A percentile compares a stretch with the other conserved stretches of the same genome.
These are phyloP conservation scores for Crepidotus variabilis DNA, from an alignment of 768 basidiomycete species.

Conservation along the genomic window DNA sequence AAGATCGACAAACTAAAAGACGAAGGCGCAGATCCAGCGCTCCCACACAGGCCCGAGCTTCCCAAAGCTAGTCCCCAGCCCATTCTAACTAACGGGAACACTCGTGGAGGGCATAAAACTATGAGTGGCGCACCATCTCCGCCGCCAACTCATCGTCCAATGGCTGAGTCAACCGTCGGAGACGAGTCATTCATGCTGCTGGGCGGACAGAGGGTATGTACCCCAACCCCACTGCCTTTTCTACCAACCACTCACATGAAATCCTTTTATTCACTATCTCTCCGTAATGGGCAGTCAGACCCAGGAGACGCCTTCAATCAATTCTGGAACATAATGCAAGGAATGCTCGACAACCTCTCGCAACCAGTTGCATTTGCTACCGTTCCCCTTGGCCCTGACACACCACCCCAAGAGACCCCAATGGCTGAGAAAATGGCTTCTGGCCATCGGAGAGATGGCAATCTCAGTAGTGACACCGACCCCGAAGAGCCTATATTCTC, in stretches of 20 bases:
- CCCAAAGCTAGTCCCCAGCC: conserved; percentile 20
- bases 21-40: conserved; percentile 72
- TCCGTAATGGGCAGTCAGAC: conserved; percentile 49
- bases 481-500: conserved; percentile 60
- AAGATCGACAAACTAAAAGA: conserved; percentile 67
- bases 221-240: conserved; percentile 5
- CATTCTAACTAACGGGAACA: conserved; percentile 24
- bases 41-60: conserved; percentile 58
- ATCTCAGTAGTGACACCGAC: conserved; percentile 65
- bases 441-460: conserved; percentile 41
- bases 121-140: conserved; percentile 43
- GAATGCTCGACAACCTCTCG: conserved; percentile 81
- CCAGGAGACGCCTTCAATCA: conserved; percentile 85
- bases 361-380: conserved; percentile 84
- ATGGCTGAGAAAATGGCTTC: conserved; percentile 18
- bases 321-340: conserved; percentile 87
- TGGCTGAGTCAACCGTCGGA: conserved; percentile 60
- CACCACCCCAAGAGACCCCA: conserved; percentile 23
- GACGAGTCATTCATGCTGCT: conserved; percentile 90
- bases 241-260: neutral
- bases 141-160: conserved; percentile 31
- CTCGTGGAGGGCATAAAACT: conserved; percentile 23
- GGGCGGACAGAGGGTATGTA: conserved; percentile 65
- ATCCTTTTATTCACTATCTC: neutral
- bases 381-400: conserved; percentile 58